These are phyloP conservation scores for Allium sativum DNA, from an alignment of 106 monocot species.

Conservation along the genomic window DNA sequence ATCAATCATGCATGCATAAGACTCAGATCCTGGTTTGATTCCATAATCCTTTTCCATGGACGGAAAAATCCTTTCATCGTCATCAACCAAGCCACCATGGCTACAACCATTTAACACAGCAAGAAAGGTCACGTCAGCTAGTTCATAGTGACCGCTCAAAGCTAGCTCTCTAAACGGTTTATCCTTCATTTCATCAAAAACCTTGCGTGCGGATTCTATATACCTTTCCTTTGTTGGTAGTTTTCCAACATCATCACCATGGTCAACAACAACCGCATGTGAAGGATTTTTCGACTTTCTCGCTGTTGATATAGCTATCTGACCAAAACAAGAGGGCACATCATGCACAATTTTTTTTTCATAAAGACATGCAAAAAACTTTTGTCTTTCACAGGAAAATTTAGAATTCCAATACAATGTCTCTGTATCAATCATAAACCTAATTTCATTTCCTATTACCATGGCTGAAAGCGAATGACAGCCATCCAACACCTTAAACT, in stretches of 20 bases:
- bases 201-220: conserved; percentile 34
- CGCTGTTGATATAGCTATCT: conserved; percentile 76
- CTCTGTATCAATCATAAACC: conserved; percentile 77
- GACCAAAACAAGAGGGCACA: conserved; percentile 90
- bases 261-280: too few species aligned
- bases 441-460: conserved; percentile 69
- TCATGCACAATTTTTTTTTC: conserved; percentile 74
- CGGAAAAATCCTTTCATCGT: conserved; percentile 30
- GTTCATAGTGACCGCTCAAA: conserved; percentile 15
- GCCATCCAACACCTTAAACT: conserved; percentile 90
- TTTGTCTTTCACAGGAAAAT: conserved; percentile 80
- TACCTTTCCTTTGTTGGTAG: too few species aligned
- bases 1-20: conserved; percentile 76
- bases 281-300: conserved; percentile 75
- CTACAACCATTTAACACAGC: conserved; percentile 71
- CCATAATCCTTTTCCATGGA: conserved; percentile 37
- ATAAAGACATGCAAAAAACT: conserved; percentile 49
- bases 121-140: conserved; percentile 48
- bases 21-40: conserved; percentile 33
- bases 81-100: conserved; percentile 65
- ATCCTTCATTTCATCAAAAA: conserved; percentile 46
- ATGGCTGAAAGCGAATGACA: conserved; percentile 82
- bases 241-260: too few species aligned
- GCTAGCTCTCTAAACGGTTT: conserved; percentile 53
- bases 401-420: conserved; percentile 97